A percentile compares a stretch with the other conserved stretches of the same genome.
Evolutionary conservation across 2,329 filamentous ascomycete species (phyloP).

Genomic region (Ceratocystis colombiana): DNA sequence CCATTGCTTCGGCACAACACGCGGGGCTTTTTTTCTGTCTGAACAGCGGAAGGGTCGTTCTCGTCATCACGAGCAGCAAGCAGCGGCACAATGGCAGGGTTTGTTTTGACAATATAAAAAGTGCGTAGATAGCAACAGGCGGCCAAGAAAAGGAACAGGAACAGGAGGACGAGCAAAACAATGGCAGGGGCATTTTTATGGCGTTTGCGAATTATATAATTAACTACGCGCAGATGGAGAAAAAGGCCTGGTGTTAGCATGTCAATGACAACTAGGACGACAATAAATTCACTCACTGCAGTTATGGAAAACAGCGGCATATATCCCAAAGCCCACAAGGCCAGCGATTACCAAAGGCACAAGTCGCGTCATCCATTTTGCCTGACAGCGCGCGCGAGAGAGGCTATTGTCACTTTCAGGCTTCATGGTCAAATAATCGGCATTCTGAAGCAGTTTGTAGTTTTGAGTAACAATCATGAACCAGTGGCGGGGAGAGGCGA

Average conservation of each 20-base stretch:
- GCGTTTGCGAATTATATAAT: slow-evolving; percentile 53
- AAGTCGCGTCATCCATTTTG: slow-evolving; percentile 49
- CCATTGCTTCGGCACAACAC: not conserved
- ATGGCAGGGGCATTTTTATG: slow-evolving; percentile 49
- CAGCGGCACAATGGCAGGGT: slow-evolving; percentile 65
- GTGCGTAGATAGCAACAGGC: slow-evolving; percentile 60
- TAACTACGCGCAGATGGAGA: slow-evolving; percentile 41
- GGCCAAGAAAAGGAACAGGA: slow-evolving; percentile 58
- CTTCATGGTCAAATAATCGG: slow-evolving; percentile 16
- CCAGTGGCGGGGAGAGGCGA: not conserved
- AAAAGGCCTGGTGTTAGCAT: slow-evolving; percentile 10
- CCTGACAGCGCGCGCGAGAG: slow-evolving; percentile 26
- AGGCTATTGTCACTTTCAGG: slow-evolving; percentile 30
- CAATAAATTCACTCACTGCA: slow-evolving; percentile 9
- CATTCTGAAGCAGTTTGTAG: slow-evolving; percentile 25
- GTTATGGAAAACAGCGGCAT: slow-evolving; percentile 33
- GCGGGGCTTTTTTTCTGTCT: slow-evolving; percentile 2
- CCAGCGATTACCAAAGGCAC: slow-evolving; percentile 61
- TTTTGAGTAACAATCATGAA: slow-evolving; percentile 18
- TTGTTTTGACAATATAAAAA: slow-evolving; percentile 53
- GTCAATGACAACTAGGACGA: not conserved
- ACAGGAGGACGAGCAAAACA: slow-evolving; percentile 62
- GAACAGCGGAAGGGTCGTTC: not conserved
- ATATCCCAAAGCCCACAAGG: slow-evolving; percentile 59
- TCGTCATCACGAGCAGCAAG: slow-evolving; percentile 32